phyloP scores from a whole-genome alignment of 768 basidiomycete species.

The Boletus barrowsii region DNA sequence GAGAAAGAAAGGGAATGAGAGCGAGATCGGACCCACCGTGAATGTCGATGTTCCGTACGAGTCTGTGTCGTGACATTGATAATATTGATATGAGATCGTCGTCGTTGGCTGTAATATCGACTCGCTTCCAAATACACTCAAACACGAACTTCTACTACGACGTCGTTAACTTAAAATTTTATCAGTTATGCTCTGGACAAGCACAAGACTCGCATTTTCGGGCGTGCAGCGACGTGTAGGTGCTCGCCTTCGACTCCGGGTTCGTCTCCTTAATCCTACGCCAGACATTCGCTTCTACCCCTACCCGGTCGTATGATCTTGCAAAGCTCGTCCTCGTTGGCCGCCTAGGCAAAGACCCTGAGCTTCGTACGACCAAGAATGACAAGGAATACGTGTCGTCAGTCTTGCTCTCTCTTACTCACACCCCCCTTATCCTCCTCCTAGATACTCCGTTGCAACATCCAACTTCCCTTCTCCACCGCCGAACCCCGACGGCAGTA shows the following conservation, averaged over 20 bases:
- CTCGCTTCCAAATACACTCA: conserved; percentile 15
- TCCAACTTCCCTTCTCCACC: conserved; percentile 57
- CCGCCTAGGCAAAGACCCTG: conserved; percentile 67
- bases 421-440: background rate
- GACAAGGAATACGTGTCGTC: conserved; percentile 80
- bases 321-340: conserved; percentile 79
- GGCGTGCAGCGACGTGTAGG: conserved; percentile 49
- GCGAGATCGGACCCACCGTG: conserved; percentile 42
- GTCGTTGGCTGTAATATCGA: background rate
- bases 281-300: conserved; percentile 65
- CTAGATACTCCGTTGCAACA: conserved; percentile 78
- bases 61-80: conserved; percentile 83
- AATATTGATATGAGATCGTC: conserved; percentile 1
- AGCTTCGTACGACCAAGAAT: conserved; percentile 61
- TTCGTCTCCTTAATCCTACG: background rate
- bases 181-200: conserved; percentile 45
- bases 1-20: background rate
- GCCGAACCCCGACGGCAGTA: conserved; percentile 60
- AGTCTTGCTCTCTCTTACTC: conserved; percentile 23
- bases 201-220: conserved; percentile 43
- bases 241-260: conserved; percentile 7
- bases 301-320: conserved; percentile 55
- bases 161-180: no score
- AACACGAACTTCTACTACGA: conserved; percentile 5
- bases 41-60: conserved; percentile 82